Base-by-base conservation (phyloP, 345 rosid species). In the Populus davidiana region DNA sequence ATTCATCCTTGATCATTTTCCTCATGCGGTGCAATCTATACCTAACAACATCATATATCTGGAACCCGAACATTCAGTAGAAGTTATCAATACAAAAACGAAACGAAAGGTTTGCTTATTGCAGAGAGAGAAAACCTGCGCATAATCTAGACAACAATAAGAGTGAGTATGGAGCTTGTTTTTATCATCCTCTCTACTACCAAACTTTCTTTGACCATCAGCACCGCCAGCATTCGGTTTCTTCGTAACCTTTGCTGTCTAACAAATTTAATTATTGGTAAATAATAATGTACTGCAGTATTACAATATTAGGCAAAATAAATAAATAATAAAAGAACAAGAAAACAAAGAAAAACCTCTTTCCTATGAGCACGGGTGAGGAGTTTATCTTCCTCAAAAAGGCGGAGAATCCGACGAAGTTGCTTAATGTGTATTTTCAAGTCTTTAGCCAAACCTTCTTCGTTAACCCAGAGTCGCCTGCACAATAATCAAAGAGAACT, bases 381-480 rank as follows among this genome's bases (percentile, higher is more conserved):
- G 67, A 93, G 83, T 67, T 92, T 91, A 81, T 96, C 92, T 85
- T 91, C 94, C 84, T 96, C 96, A 74, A 93, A 91, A 69, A 86
- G 84, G 27, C 90, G 84, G 69, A 96, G 78, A 68, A 83, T 90
- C 68, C 93, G 89, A 12, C 94, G 89, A 35, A 93, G 92, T 80
- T 92, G 97, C 89, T 93, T 96, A 20, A 91, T 76, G 59, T 96
- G 96, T 70, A 90, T 72, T 78, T 88, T 90, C 86, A 93, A 85
- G 47, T 93, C 97, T 83, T 88, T 93, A 12, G 98, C 98, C 86
- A 96, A 86, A 87, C 91, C 97, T 84, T 96, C 98, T 86, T 96
- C 99, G 81, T 96, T 87, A 77, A 92, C 96, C 94, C 99, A 96
- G 78, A 89, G 96, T 52, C 93, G 90, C 81, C 98, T 92, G 83